Evolutionary conservation across 768 basidiomycete species (phyloP), one percentile per base, ranked within the genome.

Genomic region (Cystobasidium tubakii): DNA sequence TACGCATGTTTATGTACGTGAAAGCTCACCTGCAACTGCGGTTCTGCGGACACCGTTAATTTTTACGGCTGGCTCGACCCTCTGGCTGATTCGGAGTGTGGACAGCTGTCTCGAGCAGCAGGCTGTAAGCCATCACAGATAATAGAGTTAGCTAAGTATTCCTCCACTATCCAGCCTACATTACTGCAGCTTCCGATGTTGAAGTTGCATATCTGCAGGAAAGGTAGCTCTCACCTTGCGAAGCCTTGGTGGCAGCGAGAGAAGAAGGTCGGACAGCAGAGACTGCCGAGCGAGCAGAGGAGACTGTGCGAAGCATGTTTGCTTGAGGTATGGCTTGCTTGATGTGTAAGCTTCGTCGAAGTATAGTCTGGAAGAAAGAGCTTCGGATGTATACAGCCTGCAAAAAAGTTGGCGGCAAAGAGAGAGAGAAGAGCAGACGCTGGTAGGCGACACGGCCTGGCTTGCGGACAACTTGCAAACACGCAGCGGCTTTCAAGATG

Each of bases 11-110:
- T 54, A 36, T 29, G 65, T 55, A 55, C 10, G 46, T 46, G 25
- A n/a, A 66, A 23, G 23, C 44, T 50, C 34, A 67, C 66, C 66
- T 25, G 66, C 36, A 17, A 43, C 50, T 60, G 55, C 55, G 21
- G 55, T 54, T 31, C 54, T 31, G 29, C 69, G 33, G 27, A 71
- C 69, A 29, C 69, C 69, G 69, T 46, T 71, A 53, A 71, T 71
- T 34, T 53, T 53, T 25, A 62, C 6, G 3, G 69, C 69, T 29
- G 69, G 69, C n/a, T 60, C 33, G 29, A 60, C 39, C 39, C 21
- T 34, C 55, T 46, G 57, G 57, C 57, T 54, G 29, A 15, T 34
- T 36, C 69, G 69, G 25, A 46, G 55, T 1, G 69, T 57, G 23
- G 69, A 71, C 10, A 71, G 44, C 17, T 36, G 33, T 62, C 54